Evolutionary conservation across 2,329 filamentous ascomycete species (phyloP), one percentile per base, ranked within the genome.

Genomic region (Phyllachora maydis): DNA sequence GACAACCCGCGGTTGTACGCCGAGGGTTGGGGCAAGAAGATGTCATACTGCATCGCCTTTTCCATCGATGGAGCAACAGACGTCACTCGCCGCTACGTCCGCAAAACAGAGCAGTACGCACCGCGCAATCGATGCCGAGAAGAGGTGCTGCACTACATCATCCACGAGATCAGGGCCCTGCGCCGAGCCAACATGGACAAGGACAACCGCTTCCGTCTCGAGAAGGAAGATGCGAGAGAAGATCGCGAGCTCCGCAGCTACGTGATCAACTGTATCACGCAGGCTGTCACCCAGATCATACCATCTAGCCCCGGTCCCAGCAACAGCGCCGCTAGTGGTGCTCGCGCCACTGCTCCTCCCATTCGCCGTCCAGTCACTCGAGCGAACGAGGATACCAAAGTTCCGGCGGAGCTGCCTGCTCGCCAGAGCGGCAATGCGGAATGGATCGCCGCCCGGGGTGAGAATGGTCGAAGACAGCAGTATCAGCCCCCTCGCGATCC

Each of bases 1-100:
- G 88, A 98, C 44, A 82, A 85, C 40, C 88, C 88, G 23, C 65
- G 78, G 21, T 61, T 95, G 7, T 95, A 95, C 49, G 70, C 81
- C 5, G 81, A 93, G 48, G 85, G 83, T 29, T 98, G 88, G 88
- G 71, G 75, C 35, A 88, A 88, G 57, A 90, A 88, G 54, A 78
- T 95, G 56, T 83, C 81, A 0, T 98, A 98, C 51, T 93, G 83
- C 53, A 72, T 98, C 30, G 88, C 85, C 24, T 98, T 98, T 44
- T 91, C 82, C 8, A 82, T 79, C 27, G 88, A 98, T 30, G 88
- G 68, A 11, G 65, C 65, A 9, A 67, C 66, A 16, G 66, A 73
- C 39, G 65, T 74, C 16, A 72, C 69, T 12, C 52, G 66, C 18
- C 57, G 67, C 35, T 73, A 76, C 29, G 68, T 74, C 8, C 75